Evolutionary conservation across 1,139 yeast species (phyloP).

Genomic region (Lodderomyces metapsilosis): DNA sequence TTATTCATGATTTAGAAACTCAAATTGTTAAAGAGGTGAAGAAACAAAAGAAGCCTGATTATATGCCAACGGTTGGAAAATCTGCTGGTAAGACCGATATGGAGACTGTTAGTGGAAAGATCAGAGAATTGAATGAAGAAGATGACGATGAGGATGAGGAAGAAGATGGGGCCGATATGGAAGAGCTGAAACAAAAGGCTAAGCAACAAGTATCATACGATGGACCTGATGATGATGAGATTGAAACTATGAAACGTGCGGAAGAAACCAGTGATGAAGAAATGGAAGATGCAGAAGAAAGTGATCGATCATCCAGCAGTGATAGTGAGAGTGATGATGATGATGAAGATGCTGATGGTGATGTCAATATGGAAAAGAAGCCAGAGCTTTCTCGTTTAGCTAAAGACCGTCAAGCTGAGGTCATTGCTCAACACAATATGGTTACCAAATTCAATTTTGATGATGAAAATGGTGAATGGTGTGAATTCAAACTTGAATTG

Average conservation of each 20-base stretch:
- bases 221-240: conserved; percentile 91
- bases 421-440: conserved; percentile 68
- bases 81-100: conserved; percentile 61
- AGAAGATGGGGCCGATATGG: conserved; percentile 62
- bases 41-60: conserved; percentile 65
- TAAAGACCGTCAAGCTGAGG: conserved; percentile 81
- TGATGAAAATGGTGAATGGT: conserved; percentile 87
- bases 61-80: conserved; percentile 66
- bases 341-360: conserved; percentile 23
- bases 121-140: conserved; percentile 45
- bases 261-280: conserved; percentile 71
- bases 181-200: conserved; percentile 48
- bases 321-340: conserved; percentile 23
- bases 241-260: conserved; percentile 82
- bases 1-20: conserved; percentile 68
- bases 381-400: conserved; percentile 55
- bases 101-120: conserved; percentile 32
- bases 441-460: conserved; percentile 85
- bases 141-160: conserved; percentile 34
- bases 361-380: conserved; percentile 20
- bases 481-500: conserved; percentile 82
- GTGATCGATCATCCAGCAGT: conserved; percentile 22
- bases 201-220: conserved; percentile 92
- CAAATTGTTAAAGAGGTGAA: conserved; percentile 78
- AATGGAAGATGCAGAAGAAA: conserved; percentile 41